Evolutionary conservation across 2,329 filamentous ascomycete species (phyloP).

Genomic region (Penicillium sp.): DNA sequence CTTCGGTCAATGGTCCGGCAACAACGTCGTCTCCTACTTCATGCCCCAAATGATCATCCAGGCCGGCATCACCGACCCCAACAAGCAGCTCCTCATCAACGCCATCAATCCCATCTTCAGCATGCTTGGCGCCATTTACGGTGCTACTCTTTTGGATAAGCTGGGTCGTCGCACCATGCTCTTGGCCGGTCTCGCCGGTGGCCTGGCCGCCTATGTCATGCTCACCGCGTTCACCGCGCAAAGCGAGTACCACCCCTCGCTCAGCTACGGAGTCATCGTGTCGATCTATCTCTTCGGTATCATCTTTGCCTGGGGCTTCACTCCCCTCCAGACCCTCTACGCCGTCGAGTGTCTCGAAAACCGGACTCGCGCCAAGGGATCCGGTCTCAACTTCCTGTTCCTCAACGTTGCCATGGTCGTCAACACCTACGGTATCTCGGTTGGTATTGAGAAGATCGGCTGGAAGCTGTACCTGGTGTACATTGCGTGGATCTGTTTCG

Average conservation of each 20-base stretch:
- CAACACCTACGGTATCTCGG: constrained; percentile 52
- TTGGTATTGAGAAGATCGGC: constrained; percentile 53
- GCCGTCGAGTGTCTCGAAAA: constrained; percentile 57
- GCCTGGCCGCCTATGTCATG: not conserved
- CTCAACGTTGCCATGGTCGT: constrained; percentile 42
- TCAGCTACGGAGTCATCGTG: constrained; percentile 28
- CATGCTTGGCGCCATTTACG: constrained; percentile 2
- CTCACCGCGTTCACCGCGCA: constrained; percentile 1
- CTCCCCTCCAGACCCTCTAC: constrained; percentile 52
- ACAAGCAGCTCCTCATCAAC: constrained; percentile 56
- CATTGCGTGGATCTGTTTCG: constrained; percentile 33
- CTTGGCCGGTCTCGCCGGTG: not conserved
- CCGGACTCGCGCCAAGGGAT: constrained; percentile 59
- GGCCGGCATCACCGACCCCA: constrained; percentile 52
- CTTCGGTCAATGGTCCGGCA: constrained; percentile 52
- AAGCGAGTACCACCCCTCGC: not conserved
- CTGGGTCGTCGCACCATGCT: constrained; percentile 3
- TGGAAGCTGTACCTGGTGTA: constrained; percentile 60
- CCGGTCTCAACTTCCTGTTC: constrained; percentile 53
- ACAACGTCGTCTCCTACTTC: constrained; percentile 55
- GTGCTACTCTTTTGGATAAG: not conserved
- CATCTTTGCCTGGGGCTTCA: constrained; percentile 51
- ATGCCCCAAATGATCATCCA: constrained; percentile 34
- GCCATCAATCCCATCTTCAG: constrained; percentile 54
- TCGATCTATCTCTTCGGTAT: constrained; percentile 58